These are phyloP conservation scores for Aegilops umbellulata DNA, from an alignment of 176 grass and related monocot genomes.

Conservation along the genomic window DNA sequence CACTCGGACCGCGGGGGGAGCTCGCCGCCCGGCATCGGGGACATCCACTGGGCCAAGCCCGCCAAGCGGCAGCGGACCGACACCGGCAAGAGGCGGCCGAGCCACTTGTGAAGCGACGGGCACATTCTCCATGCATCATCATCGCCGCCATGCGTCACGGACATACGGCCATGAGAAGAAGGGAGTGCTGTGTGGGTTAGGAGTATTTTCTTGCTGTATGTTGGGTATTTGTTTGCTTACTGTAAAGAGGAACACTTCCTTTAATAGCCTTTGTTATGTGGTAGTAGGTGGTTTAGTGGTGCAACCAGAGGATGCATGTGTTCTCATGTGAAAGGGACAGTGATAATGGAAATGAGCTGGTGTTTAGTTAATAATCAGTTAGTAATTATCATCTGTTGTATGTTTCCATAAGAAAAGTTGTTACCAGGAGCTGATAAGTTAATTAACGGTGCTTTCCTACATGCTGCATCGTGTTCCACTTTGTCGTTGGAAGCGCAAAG, in stretches of 20 bases:
- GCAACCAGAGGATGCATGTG: background rate
- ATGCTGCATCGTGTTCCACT: background rate
- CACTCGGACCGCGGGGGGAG: constrained; percentile 34
- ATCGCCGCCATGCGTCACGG: background rate
- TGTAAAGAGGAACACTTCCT: constrained; percentile 29
- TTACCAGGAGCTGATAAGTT: background rate
- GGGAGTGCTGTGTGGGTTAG: background rate
- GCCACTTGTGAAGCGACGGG: constrained; percentile 56
- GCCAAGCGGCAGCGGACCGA: constrained; percentile 84
- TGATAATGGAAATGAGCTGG: background rate
- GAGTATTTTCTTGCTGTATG: constrained; percentile 14
- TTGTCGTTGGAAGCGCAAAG: background rate
- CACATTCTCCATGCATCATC: constrained; percentile 19
- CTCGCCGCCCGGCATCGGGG: constrained; percentile 54
- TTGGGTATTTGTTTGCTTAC: constrained; percentile 23
- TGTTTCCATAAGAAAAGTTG: background rate
- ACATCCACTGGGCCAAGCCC: constrained; percentile 95
- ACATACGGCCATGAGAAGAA: constrained; percentile 1
- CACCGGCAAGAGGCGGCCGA: constrained; percentile 78
- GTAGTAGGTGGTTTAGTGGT: background rate
- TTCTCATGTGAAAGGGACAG: background rate
- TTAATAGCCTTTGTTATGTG: constrained; percentile 3
- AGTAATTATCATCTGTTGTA: background rate
- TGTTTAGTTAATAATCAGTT: constrained; percentile 17
- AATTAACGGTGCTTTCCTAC: background rate